Conservation (phyloP, 2,329 filamentous ascomycete species). For the Moelleriella libera region DNA sequence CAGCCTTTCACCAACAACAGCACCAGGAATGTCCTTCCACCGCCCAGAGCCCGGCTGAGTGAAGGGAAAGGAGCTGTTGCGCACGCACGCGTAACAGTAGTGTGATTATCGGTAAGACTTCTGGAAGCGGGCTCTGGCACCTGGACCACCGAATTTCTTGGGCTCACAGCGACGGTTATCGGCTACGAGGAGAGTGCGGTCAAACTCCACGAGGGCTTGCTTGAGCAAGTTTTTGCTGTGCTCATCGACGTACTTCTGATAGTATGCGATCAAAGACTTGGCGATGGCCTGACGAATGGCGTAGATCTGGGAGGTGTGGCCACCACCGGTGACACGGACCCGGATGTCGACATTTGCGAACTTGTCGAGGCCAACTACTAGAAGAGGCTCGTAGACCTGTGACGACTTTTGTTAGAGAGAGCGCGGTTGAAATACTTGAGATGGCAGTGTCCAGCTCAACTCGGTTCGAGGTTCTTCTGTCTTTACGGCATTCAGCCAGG, state of each 20-base stretch:
- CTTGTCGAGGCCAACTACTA: conserved; percentile 95
- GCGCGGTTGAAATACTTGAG: background rate
- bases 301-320: conserved; percentile 95
- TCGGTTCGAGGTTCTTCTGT: background rate
- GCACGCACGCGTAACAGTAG: background rate
- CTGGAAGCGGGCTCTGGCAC: conserved; percentile 94
- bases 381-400: conserved; percentile 93
- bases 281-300: conserved; percentile 97
- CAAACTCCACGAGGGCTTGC: conserved; percentile 90
- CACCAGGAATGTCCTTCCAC: background rate
- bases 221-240: conserved; percentile 99
- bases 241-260: conserved; percentile 99
- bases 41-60: background rate
- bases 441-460: background rate
- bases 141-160: conserved; percentile 93
- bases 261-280: conserved; percentile 70
- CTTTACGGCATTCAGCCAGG: no score
- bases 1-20: no score
- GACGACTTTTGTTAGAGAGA: background rate
- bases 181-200: conserved; percentile 93
- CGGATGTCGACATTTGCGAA: conserved; percentile 95
- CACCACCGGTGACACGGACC: conserved; percentile 90
- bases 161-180: conserved; percentile 98
- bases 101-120: conserved; percentile 90
- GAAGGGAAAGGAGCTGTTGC: background rate